These are phyloP conservation scores for Myriosclerotinia scirpicola DNA, from an alignment of 2,329 filamentous ascomycete species.

Conservation along the genomic window DNA sequence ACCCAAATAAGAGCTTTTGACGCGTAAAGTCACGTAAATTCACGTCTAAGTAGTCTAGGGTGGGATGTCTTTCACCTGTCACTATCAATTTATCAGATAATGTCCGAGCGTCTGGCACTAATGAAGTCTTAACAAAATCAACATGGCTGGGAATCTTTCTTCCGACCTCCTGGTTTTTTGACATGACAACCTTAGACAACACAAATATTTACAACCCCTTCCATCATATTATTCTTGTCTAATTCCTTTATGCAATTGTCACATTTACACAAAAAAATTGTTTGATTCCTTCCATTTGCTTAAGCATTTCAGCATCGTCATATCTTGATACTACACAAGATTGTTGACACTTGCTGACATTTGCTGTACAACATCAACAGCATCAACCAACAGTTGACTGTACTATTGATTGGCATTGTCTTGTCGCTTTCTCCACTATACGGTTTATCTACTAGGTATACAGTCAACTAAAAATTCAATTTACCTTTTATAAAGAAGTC, in stretches of 20 bases:
- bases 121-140: conserved; percentile 17
- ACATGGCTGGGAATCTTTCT: conserved; percentile 22
- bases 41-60: not conserved
- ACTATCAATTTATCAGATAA: not conserved
- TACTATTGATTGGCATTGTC: not conserved
- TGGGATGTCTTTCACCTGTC: not conserved
- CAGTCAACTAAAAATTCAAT: not conserved
- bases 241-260: conserved; percentile 19
- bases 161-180: conserved; percentile 19
- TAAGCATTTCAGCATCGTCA: conserved; percentile 12
- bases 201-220: conserved; percentile 18
- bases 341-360: not conserved
- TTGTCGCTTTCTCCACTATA: too few species aligned
- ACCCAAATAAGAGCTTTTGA: not conserved
- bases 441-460: too few species aligned
- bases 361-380: not conserved
- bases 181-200: conserved; percentile 16
- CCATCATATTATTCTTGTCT: conserved; percentile 10
- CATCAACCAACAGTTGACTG: conserved; percentile 10
- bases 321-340: conserved; percentile 3
- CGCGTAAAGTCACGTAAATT: conserved; percentile 17
- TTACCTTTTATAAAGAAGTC: too few species aligned
- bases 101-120: conserved; percentile 16
- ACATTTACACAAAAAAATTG: conserved; percentile 12
- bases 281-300: conserved; percentile 11